Conservation (phyloP, 2,329 filamentous ascomycete species). For the Gremmenia infestans region DNA sequence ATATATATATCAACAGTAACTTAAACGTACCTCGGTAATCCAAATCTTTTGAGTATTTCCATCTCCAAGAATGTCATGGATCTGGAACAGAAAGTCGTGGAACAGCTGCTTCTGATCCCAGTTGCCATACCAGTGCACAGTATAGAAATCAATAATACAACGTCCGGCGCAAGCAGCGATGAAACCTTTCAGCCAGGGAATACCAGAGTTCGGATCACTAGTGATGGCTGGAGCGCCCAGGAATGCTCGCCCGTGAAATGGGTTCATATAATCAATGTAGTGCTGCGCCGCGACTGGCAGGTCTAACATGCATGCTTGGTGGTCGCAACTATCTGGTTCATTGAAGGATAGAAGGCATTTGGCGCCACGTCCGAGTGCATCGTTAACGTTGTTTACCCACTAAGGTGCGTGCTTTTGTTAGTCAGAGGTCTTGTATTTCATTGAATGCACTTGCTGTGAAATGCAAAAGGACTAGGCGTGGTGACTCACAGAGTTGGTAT, state of each 20-base stretch:
- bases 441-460: not conserved
- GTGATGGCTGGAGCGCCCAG: slow-evolving; percentile 41
- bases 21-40: slow-evolving; percentile 21
- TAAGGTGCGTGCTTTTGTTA: not conserved
- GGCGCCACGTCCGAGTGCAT: not conserved
- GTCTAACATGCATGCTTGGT: not conserved
- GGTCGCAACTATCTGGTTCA: slow-evolving; percentile 1
- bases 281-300: slow-evolving; percentile 29
- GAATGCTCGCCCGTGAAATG: slow-evolving; percentile 35
- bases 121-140: slow-evolving; percentile 36
- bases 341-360: slow-evolving; percentile 4
- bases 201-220: slow-evolving; percentile 33
- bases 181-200: slow-evolving; percentile 38
- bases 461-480: not conserved
- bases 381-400: not conserved
- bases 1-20: not conserved
- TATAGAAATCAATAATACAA: slow-evolving; percentile 39
- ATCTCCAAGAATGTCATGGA: slow-evolving; percentile 3
- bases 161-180: slow-evolving; percentile 32
- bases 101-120: slow-evolving; percentile 27
- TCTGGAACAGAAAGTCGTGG: slow-evolving; percentile 36
- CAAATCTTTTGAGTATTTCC: not conserved
- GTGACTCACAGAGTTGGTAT: not conserved
- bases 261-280: slow-evolving; percentile 37
- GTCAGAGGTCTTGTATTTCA: not conserved